These are phyloP conservation scores for Tolypocladium endophyticum DNA, from an alignment of 2,329 filamentous ascomycete species.

Conservation along the genomic window DNA sequence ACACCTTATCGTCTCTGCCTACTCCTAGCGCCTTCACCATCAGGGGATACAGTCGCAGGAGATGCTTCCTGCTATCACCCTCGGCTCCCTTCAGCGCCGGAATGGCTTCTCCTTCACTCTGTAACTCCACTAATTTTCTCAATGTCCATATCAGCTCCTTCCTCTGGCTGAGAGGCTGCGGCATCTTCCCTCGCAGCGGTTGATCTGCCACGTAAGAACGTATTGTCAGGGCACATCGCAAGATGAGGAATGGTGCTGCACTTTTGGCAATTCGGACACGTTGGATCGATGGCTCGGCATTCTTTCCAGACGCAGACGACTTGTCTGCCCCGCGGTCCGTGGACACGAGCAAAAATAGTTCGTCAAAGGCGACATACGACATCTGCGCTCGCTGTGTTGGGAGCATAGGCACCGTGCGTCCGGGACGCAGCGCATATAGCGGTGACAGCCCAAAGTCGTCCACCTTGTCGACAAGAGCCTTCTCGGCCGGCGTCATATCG, in stretches of 20 bases:
- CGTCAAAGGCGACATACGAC: slow-evolving; percentile 69
- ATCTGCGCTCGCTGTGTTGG: slow-evolving; percentile 60
- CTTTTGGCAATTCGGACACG: slow-evolving; percentile 59
- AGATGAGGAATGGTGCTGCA: slow-evolving; percentile 69
- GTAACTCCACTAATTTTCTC: slow-evolving; percentile 51
- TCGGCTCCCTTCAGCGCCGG: slow-evolving; percentile 40
- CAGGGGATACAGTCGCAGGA: slow-evolving; percentile 72
- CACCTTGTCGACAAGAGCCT: slow-evolving; percentile 37
- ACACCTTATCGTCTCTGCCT: slow-evolving; percentile 49
- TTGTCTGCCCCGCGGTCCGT: slow-evolving; percentile 16
- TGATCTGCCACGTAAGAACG: slow-evolving; percentile 84
- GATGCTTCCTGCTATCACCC: slow-evolving; percentile 57
- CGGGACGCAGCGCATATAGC: slow-evolving; percentile 56
- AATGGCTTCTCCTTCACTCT: slow-evolving; percentile 61
- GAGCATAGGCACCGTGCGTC: slow-evolving; percentile 59
- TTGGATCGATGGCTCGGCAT: slow-evolving; percentile 17
- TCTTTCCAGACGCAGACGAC: neutral
- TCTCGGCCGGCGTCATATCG: slow-evolving; percentile 43
- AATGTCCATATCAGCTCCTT: slow-evolving; percentile 69
- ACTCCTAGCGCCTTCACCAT: slow-evolving; percentile 51
- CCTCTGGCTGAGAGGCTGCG: slow-evolving; percentile 72
- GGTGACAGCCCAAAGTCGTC: slow-evolving; percentile 39
- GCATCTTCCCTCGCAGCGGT: slow-evolving; percentile 78
- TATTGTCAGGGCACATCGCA: slow-evolving; percentile 72
- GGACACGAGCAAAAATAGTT: slow-evolving; percentile 61